A percentile compares a stretch with the other conserved stretches of the same genome.
Conservation (phyloP, 2,329 filamentous ascomycete species). For the Pleoardoris graminearum region DNA sequence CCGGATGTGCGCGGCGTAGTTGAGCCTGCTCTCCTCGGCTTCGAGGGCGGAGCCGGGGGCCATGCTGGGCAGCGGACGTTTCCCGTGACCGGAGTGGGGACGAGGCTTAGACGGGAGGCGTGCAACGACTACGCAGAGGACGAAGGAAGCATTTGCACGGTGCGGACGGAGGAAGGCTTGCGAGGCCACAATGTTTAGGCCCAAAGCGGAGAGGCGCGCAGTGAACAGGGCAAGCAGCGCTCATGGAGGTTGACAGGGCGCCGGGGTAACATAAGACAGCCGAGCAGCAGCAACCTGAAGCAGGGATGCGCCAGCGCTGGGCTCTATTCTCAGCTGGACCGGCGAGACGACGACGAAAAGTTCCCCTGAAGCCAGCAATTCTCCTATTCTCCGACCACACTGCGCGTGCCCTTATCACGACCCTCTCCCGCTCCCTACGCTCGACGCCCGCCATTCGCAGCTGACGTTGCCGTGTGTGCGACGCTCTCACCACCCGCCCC, state of each 20-base stretch:
- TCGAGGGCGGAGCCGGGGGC: slow-evolving; percentile 16
- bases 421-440: not conserved
- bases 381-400: slow-evolving; percentile 9
- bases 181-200: slow-evolving; percentile 15
- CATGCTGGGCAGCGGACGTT: slow-evolving; percentile 19
- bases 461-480: slow-evolving; percentile 14
- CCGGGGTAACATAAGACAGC: slow-evolving; percentile 10
- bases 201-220: slow-evolving; percentile 10
- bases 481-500: slow-evolving; percentile 16
- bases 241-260: slow-evolving; percentile 3
- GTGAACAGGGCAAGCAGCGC: slow-evolving; percentile 12
- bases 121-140: slow-evolving; percentile 12
- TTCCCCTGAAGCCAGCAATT: slow-evolving; percentile 20
- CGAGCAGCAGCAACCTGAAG: not conserved
- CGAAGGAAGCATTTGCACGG: slow-evolving; percentile 1
- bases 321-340: slow-evolving; percentile 17
- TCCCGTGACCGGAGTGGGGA: not conserved
- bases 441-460: slow-evolving; percentile 2
- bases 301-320: slow-evolving; percentile 8
- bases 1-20: slow-evolving; percentile 66
- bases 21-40: slow-evolving; percentile 31
- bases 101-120: not conserved
- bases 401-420: slow-evolving; percentile 1
- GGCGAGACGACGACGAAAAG: slow-evolving; percentile 9
- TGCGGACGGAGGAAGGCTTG: slow-evolving; percentile 7